Conservation (phyloP, 2,329 filamentous ascomycete species). For the Massarina eburnea region DNA sequence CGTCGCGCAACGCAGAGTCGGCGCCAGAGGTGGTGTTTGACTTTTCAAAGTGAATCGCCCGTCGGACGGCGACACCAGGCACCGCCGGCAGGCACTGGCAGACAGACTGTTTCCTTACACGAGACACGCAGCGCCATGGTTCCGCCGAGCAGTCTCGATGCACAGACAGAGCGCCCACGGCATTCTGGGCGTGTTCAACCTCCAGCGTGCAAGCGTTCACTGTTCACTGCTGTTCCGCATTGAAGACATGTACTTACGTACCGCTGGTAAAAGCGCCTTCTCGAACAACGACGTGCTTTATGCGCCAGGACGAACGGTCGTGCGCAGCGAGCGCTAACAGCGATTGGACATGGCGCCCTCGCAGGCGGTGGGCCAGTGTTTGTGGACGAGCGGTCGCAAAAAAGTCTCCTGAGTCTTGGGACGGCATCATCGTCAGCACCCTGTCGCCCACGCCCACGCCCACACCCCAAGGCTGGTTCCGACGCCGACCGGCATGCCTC, state of each 20-base stretch:
- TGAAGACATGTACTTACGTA: slow-evolving; percentile 1
- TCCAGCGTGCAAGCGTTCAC: background rate
- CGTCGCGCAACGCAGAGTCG: slow-evolving; percentile 1
- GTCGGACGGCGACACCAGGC: background rate
- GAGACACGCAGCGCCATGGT: slow-evolving; percentile 1
- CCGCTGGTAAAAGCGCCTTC: slow-evolving; percentile 15
- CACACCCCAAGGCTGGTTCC: background rate
- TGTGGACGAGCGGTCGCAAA: slow-evolving; percentile 22
- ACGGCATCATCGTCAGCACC: slow-evolving; percentile 2
- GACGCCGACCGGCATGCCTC: slow-evolving; percentile 9
- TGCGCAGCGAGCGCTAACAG: slow-evolving; percentile 9
- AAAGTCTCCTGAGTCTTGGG: slow-evolving; percentile 28
- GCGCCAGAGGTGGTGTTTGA: background rate
- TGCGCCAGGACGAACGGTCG: slow-evolving; percentile 27
- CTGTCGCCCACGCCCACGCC: slow-evolving; percentile 7
- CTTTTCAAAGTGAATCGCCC: background rate
- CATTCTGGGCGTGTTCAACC: slow-evolving; percentile 6
- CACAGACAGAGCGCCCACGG: background rate
- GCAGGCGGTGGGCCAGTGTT: slow-evolving; percentile 19
- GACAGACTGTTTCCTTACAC: slow-evolving; percentile 1
- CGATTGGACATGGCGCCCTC: slow-evolving; percentile 15
- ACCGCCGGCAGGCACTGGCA: background rate
- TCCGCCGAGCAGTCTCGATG: background rate
- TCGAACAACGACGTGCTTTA: slow-evolving; percentile 29
- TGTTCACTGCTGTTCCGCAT: background rate